Evolutionary conservation across 768 basidiomycete species (phyloP), one percentile per base, ranked within the genome.

Genomic region (Tricholoma terreum): DNA sequence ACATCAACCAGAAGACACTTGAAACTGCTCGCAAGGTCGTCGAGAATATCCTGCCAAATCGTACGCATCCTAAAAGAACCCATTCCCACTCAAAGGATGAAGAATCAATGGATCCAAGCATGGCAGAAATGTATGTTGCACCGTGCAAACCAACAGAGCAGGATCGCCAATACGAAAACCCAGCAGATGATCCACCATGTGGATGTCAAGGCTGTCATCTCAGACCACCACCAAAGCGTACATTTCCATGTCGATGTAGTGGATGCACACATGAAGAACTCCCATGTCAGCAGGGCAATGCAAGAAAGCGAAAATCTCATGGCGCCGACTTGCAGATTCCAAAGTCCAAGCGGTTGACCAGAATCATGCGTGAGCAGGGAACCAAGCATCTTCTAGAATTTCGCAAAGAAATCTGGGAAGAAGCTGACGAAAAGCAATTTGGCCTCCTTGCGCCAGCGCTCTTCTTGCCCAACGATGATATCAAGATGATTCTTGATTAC

Each of bases 1-100:
- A 64, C 38, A 14, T 59, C 34, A 35, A 56, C 34, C 43, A 10
- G 22, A 40, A 34, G 6, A 21, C 15, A 19, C 50, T 54, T 42
- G 43, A 17, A 9, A 35, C 49, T 24, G n/a, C 54, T 40, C n/a
- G 33, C 6, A 36, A 43, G 21, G 40, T 40, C 19, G 38, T 50
- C 21, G 46, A 35, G 46, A 58, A 54, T 33, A 50, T 35, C 14
- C 8, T 2, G 14, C 34, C 4, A 49, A 19, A 42, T 42, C 34
- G 30, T 15, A 30, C 5, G 38, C 50, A 17, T 46, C 54, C 9
- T 45, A 54, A 50, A 50, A 49, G 34, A 35, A 38, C 30, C 14
- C 45, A 1, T 27, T 35, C 33, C 31, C 50, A 54, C 2, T 2
- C 43, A 8, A 45, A 24, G 43, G 6, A 24, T 45, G 43, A 24